Conservation (phyloP, 495 filamentous ascomycete species). For the Acidomyces sp. region DNA sequence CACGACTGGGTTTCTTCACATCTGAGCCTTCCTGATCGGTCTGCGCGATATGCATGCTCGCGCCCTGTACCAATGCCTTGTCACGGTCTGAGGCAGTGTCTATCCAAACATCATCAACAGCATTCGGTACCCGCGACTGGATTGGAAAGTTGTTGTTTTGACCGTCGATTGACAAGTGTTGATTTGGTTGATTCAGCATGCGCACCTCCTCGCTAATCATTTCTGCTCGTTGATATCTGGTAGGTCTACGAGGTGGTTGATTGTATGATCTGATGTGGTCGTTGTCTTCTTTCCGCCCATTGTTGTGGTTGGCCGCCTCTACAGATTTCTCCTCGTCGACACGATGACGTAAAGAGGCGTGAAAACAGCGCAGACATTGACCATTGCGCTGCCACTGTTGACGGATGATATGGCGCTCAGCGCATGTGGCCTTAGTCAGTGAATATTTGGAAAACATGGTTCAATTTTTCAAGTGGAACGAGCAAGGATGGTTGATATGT, state of each 20-base stretch:
- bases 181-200: constrained; percentile 15
- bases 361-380: constrained; percentile 16
- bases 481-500: too few relatives aligned
- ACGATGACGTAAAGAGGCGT: constrained; percentile 3
- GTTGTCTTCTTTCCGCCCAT: constrained; percentile 1
- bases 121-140: constrained; percentile 5
- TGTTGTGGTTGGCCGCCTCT: not conserved
- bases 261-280: constrained; percentile 7
- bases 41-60: constrained; percentile 12
- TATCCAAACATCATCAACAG: not conserved
- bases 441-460: constrained; percentile 6
- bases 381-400: constrained; percentile 15
- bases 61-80: constrained; percentile 1
- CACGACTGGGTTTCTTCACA: constrained; percentile 1
- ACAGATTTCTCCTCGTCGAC: constrained; percentile 1
- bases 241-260: constrained; percentile 14
- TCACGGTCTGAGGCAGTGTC: constrained; percentile 1
- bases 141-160: not conserved
- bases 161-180: too few relatives aligned
- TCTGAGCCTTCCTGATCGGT: constrained; percentile 12
- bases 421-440: not conserved
- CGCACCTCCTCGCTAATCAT: constrained; percentile 19
- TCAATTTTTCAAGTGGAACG: too few relatives aligned
- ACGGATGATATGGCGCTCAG: constrained; percentile 8
- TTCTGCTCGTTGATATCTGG: constrained; percentile 18